These are phyloP conservation scores for Babesia caballi DNA, from an alignment of 169 alveolate genomes.

Conservation along the genomic window DNA sequence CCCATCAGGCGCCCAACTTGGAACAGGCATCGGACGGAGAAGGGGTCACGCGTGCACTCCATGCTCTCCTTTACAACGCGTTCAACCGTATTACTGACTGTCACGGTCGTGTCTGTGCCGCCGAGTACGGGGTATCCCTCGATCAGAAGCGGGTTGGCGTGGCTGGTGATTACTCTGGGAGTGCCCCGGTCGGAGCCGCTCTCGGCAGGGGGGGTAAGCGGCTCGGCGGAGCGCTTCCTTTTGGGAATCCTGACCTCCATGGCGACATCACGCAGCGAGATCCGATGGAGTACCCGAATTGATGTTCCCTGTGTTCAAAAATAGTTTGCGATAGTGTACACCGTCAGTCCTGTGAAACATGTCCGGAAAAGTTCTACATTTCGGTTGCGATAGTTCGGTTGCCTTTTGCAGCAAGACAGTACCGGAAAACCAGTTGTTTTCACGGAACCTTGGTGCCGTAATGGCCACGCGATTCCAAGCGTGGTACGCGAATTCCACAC, in stretches of 20 bases:
- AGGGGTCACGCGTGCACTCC: constrained; percentile 47
- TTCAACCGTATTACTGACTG: constrained; percentile 15
- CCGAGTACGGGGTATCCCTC: constrained; percentile 44
- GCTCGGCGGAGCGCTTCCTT: not conserved
- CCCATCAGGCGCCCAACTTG: constrained; percentile 55
- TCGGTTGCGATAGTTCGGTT: too few relatives aligned
- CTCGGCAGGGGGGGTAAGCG: not conserved
- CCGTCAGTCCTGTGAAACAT: too few relatives aligned
- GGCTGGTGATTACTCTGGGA: not conserved
- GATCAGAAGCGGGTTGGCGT: constrained; percentile 40
- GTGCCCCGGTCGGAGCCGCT: not conserved
- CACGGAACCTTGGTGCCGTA: too few relatives aligned
- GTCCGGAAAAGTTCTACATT: too few relatives aligned
- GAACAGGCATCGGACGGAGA: constrained; percentile 13
- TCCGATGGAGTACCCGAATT: too few relatives aligned
- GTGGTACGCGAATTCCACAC: too few relatives aligned
- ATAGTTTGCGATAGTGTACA: too few relatives aligned
- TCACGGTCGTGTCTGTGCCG: not conserved
- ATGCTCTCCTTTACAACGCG: constrained; percentile 45
- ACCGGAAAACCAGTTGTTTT: too few relatives aligned
- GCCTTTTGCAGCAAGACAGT: too few relatives aligned
- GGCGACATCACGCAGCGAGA: too few relatives aligned
- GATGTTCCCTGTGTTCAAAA: too few relatives aligned
- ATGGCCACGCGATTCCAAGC: too few relatives aligned
- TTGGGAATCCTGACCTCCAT: constrained; percentile 7